Percentiles rank a stretch among this genome's conserved stretches.
Conservation (phyloP, 495 filamentous ascomycete genomes). For the Hypoxylon fuscum region DNA sequence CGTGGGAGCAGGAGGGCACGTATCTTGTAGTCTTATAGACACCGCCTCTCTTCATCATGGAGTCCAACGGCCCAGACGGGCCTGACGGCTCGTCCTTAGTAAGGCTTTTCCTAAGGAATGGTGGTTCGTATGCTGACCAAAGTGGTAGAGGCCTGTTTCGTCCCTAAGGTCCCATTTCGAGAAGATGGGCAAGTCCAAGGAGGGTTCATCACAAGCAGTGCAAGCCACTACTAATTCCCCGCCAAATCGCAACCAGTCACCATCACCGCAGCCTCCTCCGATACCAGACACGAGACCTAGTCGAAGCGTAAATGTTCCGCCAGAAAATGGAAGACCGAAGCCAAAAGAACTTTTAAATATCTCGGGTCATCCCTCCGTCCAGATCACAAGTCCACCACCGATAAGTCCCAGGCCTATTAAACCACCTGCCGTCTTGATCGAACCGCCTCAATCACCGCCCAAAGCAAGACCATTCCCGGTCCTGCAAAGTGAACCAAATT, state of each 20-base stretch:
- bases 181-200: conserved; percentile 71
- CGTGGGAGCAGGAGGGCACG: conserved; percentile 36
- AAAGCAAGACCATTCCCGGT: conserved; percentile 52
- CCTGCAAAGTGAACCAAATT: conserved; percentile 48
- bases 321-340: conserved; percentile 32
- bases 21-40: conserved; percentile 42
- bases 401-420: conserved; percentile 63
- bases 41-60: conserved; percentile 49
- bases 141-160: conserved; percentile 77
- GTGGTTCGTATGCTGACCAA: conserved; percentile 36
- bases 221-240: conserved; percentile 25
- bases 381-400: conserved; percentile 44
- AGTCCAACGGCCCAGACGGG: conserved; percentile 51
- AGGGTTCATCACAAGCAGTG: conserved; percentile 35
- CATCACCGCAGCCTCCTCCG: conserved; percentile 61
- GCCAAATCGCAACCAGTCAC: conserved; percentile 42
- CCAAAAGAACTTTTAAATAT: conserved; percentile 43
- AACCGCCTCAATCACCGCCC: conserved; percentile 80
- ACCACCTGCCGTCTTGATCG: conserved; percentile 74
- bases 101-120: conserved; percentile 34
- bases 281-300: conserved; percentile 59
- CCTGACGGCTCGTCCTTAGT: conserved; percentile 70
- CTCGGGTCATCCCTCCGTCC: conserved; percentile 37
- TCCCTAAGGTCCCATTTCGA: conserved; percentile 94
- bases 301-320: conserved; percentile 41